These are phyloP conservation scores for Coccomyxa subellipsoidea DNA, from an alignment of 163 green algal genomes.

Conservation along the genomic window DNA sequence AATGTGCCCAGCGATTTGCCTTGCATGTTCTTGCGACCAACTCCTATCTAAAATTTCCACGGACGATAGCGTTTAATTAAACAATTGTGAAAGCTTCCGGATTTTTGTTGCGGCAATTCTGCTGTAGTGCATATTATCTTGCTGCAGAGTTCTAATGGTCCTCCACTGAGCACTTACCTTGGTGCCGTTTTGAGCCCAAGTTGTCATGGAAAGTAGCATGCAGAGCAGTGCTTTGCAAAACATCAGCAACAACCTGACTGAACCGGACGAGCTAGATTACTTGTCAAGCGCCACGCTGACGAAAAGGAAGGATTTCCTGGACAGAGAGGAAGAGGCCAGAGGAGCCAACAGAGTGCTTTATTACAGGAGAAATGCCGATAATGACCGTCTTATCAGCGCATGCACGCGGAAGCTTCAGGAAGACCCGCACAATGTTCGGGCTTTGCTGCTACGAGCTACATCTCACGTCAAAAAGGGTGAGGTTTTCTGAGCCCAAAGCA, in stretches of 20 bases:
- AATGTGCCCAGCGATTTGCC: no score
- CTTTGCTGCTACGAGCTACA: conserved; percentile 46
- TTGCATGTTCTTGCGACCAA: no score
- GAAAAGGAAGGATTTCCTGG: conserved; percentile 28
- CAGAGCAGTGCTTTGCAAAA: not conserved
- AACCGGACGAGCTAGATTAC: conserved; percentile 31
- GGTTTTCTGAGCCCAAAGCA: no score
- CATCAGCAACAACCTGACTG: not conserved
- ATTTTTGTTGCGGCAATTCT: no score
- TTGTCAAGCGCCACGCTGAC: conserved; percentile 33
- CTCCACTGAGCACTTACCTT: not conserved
- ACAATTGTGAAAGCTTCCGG: no score
- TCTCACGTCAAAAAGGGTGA: conserved; percentile 49
- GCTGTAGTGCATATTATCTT: no score
- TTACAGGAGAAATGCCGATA: conserved; percentile 43
- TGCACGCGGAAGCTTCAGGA: conserved; percentile 42
- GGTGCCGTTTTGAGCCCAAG: not conserved
- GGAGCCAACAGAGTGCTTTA: conserved; percentile 38
- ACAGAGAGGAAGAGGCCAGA: conserved; percentile 28
- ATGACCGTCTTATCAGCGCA: conserved; percentile 40
- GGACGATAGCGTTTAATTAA: no score
- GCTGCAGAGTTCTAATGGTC: no score
- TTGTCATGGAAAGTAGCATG: not conserved
- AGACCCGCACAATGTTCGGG: conserved; percentile 35
- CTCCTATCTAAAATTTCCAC: no score